A percentile compares a stretch with the other conserved stretches of the same genome.
These are phyloP conservation scores for Haplosporangium sp. DNA, from an alignment of 371 early-diverging fungal species.

Conservation along the genomic window DNA sequence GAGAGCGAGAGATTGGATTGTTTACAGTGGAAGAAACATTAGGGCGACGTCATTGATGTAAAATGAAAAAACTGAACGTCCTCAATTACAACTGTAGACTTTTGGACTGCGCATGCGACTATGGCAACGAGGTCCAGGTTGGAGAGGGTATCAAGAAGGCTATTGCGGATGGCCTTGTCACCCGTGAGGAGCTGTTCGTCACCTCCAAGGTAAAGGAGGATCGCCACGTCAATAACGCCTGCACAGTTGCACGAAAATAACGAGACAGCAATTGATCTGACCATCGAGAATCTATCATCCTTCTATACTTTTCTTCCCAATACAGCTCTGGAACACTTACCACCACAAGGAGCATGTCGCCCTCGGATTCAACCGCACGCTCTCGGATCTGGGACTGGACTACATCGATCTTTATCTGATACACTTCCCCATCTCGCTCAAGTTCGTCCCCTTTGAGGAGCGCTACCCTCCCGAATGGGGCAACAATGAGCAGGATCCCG, in stretches of 20 bases:
- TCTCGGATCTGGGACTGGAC: constrained; percentile 61
- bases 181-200: constrained; percentile 76
- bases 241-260: background rate
- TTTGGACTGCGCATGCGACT: constrained; percentile 55
- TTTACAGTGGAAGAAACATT: background rate
- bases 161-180: constrained; percentile 67
- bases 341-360: constrained; percentile 56
- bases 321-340: constrained; percentile 61
- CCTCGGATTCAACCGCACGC: constrained; percentile 48
- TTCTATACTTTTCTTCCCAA: background rate
- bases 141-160: constrained; percentile 67
- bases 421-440: constrained; percentile 73
- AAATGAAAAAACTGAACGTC: too few relatives aligned
- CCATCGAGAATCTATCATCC: background rate
- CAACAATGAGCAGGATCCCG: constrained; percentile 51
- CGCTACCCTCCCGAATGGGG: constrained; percentile 53
- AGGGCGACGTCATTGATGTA: background rate
- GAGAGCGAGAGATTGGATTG: too few relatives aligned
- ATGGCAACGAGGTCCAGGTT: constrained; percentile 75
- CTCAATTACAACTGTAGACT: constrained; percentile 9
- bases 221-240: too few relatives aligned
- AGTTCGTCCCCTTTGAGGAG: constrained; percentile 46
- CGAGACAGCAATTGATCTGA: background rate
- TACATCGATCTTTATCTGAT: constrained; percentile 84
- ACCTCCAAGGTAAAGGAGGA: constrained; percentile 72